Conservation (phyloP, 257 asterid species). For the Fraxinus pennsylvanica region DNA sequence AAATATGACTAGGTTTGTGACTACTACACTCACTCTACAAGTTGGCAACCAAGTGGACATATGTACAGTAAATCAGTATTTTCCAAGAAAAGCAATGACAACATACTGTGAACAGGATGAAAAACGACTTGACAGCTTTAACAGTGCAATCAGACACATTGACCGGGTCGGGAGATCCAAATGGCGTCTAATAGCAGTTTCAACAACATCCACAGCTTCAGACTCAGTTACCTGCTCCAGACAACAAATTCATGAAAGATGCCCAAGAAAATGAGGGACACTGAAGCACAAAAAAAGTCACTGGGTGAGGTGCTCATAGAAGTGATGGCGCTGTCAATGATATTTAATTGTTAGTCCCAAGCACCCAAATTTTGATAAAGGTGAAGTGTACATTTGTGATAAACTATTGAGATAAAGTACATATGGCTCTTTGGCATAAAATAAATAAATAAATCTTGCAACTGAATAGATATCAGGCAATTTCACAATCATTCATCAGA, state of each 20-base stretch:
- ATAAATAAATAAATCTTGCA: background rate
- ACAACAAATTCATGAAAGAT: conserved; percentile 26
- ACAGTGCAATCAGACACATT: conserved; percentile 83
- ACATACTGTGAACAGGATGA: conserved; percentile 87
- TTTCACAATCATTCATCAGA: conserved; percentile 17
- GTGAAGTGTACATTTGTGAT: background rate
- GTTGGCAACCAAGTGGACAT: conserved; percentile 14
- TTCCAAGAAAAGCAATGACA: conserved; percentile 18
- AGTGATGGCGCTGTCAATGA: conserved; percentile 1
- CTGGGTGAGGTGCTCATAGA: background rate
- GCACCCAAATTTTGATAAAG: conserved; percentile 9
- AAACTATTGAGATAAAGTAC: background rate
- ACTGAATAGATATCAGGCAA: background rate
- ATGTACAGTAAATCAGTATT: conserved; percentile 10
- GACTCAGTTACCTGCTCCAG: conserved; percentile 84
- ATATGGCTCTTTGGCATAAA: background rate
- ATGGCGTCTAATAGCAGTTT: conserved; percentile 61
- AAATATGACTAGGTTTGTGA: conserved; percentile 9
- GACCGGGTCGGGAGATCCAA: conserved; percentile 80
- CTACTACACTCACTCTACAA: background rate
- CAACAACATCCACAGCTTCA: conserved; percentile 87
- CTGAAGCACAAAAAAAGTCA: conserved; percentile 8
- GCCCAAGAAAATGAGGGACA: conserved; percentile 21
- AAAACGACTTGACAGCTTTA: conserved; percentile 89
- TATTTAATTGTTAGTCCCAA: background rate